Evolutionary conservation across 805 yeast genomes (phyloP).

Genomic region (Sugiyamaella chiloensis): DNA sequence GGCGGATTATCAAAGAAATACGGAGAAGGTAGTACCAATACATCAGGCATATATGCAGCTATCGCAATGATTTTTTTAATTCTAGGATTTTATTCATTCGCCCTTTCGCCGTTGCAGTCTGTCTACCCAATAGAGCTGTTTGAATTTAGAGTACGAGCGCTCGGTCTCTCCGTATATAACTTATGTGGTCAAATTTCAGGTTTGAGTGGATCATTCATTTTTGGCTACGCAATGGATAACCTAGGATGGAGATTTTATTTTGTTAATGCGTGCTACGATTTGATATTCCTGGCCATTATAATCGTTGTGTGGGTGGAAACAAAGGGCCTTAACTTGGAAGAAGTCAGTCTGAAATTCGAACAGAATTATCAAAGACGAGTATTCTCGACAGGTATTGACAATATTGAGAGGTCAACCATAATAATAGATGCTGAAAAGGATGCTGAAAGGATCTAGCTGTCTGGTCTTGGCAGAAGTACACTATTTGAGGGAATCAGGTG

Average conservation of each 20-base stretch:
- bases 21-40: conserved; percentile 37
- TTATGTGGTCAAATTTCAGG: conserved; percentile 1
- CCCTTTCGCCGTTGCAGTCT: neutral
- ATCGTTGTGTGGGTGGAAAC: conserved; percentile 4
- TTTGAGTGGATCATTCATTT: neutral
- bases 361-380: neutral
- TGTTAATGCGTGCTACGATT: conserved; percentile 1
- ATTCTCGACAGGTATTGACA: neutral
- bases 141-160: neutral
- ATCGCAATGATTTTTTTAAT: conserved; percentile 48
- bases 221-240: conserved; percentile 4
- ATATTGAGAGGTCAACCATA: neutral
- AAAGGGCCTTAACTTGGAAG: conserved; percentile 1
- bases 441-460: no score
- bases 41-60: conserved; percentile 50
- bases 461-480: no score
- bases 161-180: neutral
- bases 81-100: conserved; percentile 18
- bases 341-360: neutral
- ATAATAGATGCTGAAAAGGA: neutral
- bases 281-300: neutral
- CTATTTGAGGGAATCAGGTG: no score
- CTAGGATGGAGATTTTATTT: conserved; percentile 4
- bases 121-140: conserved; percentile 1
- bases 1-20: neutral